Evolutionary conservation across 1,139 yeast genomes (phyloP).

Genomic region (Sugiyamaella japonica): DNA sequence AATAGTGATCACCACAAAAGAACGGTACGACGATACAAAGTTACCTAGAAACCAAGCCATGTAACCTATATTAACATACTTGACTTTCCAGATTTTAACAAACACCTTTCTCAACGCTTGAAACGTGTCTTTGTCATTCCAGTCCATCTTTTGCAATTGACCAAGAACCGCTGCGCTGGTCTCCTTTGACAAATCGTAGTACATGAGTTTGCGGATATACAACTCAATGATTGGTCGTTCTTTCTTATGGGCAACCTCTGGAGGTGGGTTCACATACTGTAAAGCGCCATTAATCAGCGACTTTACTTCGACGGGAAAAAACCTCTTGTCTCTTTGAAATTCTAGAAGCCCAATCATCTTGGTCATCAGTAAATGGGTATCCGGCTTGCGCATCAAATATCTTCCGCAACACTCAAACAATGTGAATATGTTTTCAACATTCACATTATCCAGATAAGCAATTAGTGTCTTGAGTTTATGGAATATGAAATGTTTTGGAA

Average conservation of each 20-base stretch:
- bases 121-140: slow-evolving; percentile 47
- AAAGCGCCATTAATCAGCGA: slow-evolving; percentile 62
- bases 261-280: slow-evolving; percentile 62
- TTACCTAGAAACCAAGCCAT: slow-evolving; percentile 53
- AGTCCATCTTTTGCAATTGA: slow-evolving; percentile 50
- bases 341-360: slow-evolving; percentile 62
- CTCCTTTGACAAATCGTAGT: slow-evolving; percentile 49
- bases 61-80: slow-evolving; percentile 53
- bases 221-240: slow-evolving; percentile 36
- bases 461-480: slow-evolving; percentile 64
- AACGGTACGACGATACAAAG: slow-evolving; percentile 43
- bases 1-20: slow-evolving; percentile 46
- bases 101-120: slow-evolving; percentile 53
- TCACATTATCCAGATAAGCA: slow-evolving; percentile 26
- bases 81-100: slow-evolving; percentile 60
- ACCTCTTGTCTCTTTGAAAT: slow-evolving; percentile 51
- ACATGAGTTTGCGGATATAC: slow-evolving; percentile 39
- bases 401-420: slow-evolving; percentile 77
- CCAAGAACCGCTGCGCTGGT: slow-evolving; percentile 44
- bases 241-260: slow-evolving; percentile 27
- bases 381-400: slow-evolving; percentile 61
- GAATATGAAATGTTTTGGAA: slow-evolving; percentile 71
- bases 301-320: slow-evolving; percentile 56
- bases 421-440: slow-evolving; percentile 38
- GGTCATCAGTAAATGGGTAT: slow-evolving; percentile 58